Evolutionary conservation across 306 rosid species (phyloP).

Genomic region (Rosa persica): DNA sequence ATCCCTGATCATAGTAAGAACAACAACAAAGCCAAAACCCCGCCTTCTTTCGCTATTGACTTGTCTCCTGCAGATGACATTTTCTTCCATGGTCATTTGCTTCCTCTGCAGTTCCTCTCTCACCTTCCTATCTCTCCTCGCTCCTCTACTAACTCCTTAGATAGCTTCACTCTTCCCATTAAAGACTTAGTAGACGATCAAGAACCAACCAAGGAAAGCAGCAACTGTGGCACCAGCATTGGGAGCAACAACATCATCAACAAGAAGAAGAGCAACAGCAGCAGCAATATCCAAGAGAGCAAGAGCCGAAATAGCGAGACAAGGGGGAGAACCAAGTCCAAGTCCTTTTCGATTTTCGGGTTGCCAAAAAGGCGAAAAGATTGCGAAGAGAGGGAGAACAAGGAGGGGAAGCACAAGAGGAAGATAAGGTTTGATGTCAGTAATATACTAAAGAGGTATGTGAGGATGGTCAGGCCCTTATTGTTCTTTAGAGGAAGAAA

Average conservation of each 20-base stretch:
- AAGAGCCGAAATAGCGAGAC: slow-evolving; percentile 27
- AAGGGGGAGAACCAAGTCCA: slow-evolving; percentile 51
- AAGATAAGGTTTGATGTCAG: slow-evolving; percentile 46
- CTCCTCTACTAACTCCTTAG: slow-evolving; percentile 66
- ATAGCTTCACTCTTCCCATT: slow-evolving; percentile 67
- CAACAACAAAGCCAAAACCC: slow-evolving; percentile 29
- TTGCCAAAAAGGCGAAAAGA: slow-evolving; percentile 51
- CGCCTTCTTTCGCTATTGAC: slow-evolving; percentile 66
- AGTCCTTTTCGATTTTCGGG: slow-evolving; percentile 60
- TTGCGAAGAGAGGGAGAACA: slow-evolving; percentile 41
- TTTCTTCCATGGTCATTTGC: slow-evolving; percentile 97
- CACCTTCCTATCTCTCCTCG: slow-evolving; percentile 82
- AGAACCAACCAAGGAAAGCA: slow-evolving; percentile 30
- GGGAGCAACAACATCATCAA: background rate
- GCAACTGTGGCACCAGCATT: slow-evolving; percentile 27
- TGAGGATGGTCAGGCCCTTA: slow-evolving; percentile 55
- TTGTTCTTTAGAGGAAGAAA: slow-evolving; percentile 46
- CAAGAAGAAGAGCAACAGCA: slow-evolving; percentile 5
- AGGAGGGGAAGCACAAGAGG: slow-evolving; percentile 37
- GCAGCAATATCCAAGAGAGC: slow-evolving; percentile 6
- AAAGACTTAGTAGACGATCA: slow-evolving; percentile 33
- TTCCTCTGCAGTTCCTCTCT: slow-evolving; percentile 85
- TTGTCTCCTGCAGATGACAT: slow-evolving; percentile 95
- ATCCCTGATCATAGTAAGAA: slow-evolving; percentile 26
- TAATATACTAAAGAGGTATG: slow-evolving; percentile 59